Conservation (phyloP, 352 stramenopile genomes). For the Blastocystis sp. region DNA sequence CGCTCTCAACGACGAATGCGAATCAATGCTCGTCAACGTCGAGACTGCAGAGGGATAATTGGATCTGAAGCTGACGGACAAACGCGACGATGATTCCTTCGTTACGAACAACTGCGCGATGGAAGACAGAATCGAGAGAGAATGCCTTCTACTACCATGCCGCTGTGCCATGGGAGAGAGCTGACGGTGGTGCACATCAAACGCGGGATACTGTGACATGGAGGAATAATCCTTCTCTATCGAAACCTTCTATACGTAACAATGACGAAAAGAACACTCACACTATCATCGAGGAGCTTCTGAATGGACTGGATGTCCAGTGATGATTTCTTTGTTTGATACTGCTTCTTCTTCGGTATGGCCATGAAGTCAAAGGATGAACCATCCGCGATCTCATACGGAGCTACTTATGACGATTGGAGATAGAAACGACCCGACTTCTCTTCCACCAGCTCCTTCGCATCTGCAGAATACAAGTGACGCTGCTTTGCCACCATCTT, state of each 20-base stretch:
- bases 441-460: slow-evolving; percentile 2
- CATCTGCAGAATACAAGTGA: neutral
- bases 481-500: slow-evolving; percentile 1
- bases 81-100: neutral
- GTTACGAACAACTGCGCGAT: neutral
- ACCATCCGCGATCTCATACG: neutral
- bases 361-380: slow-evolving; percentile 49
- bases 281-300: neutral
- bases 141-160: neutral
- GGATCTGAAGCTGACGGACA: neutral
- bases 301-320: slow-evolving; percentile 2
- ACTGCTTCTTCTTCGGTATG: neutral
- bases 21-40: neutral
- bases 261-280: too few relatives aligned
- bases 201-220: neutral
- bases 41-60: neutral
- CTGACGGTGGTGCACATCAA: slow-evolving; percentile 24
- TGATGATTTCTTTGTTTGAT: neutral
- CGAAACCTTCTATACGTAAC: neutral
- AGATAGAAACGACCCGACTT: neutral
- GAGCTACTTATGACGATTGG: neutral
- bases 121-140: slow-evolving; percentile 38
- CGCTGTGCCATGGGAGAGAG: neutral
- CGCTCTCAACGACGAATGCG: neutral
- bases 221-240: slow-evolving; percentile 38